phyloP scores from a whole-genome alignment of 257 asterid genomes.

The Nicotiana benthamiana region DNA sequence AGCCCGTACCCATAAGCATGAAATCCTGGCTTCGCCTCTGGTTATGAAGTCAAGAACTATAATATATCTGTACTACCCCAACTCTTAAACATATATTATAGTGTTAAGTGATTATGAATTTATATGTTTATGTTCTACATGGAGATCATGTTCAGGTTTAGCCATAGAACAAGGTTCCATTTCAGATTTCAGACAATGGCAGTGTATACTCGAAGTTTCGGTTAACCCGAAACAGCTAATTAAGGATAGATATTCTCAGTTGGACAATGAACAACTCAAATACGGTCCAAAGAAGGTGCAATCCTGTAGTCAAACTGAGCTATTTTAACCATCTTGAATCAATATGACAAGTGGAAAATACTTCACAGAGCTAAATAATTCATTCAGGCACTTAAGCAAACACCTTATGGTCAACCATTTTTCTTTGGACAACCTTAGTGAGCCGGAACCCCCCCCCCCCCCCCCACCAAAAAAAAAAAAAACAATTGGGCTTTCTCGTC shows the following conservation, averaged over 20 bases:
- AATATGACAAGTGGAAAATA: neutral
- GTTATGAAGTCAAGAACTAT: too few relatives aligned
- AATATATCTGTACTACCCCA: neutral
- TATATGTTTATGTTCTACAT: neutral
- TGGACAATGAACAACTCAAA: neutral
- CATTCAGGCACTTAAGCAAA: neutral
- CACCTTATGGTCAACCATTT: neutral
- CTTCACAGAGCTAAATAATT: neutral
- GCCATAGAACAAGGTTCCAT: neutral
- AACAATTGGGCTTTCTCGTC: too few relatives aligned
- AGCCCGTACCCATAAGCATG: too few relatives aligned
- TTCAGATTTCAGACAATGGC: neutral
- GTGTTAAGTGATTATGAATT: neutral
- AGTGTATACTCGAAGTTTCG: neutral
- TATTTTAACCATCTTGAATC: neutral
- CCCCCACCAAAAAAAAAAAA: neutral
- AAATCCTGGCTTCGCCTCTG: too few relatives aligned
- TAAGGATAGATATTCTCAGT: neutral
- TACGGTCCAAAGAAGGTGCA: neutral
- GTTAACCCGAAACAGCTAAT: neutral
- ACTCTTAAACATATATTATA: neutral
- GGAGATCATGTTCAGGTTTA: neutral
- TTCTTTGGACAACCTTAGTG: neutral
- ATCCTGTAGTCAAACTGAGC: neutral
- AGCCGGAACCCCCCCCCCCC: neutral